Evolutionary conservation across 345 rosid species (phyloP).

Genomic region (Melastoma malabathricum): DNA sequence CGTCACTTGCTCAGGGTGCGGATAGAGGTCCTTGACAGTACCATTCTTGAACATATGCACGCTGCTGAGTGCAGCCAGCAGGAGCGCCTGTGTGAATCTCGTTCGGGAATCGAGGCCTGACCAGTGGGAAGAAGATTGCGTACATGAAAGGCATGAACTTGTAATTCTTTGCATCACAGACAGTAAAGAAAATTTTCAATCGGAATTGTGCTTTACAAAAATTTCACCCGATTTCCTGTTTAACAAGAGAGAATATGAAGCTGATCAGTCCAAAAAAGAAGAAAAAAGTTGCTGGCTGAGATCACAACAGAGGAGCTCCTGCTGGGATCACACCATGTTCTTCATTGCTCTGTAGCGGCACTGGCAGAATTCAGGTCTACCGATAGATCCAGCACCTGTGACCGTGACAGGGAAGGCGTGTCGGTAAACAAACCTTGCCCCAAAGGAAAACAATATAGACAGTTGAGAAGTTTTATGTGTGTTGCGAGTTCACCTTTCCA

Average conservation of each 20-base stretch:
- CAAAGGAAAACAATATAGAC: background rate
- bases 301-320: too few relatives aligned
- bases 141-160: too few relatives aligned
- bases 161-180: too few relatives aligned
- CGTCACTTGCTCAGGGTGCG: too few relatives aligned
- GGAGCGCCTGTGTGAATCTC: too few relatives aligned
- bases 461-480: background rate
- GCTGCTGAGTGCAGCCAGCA: too few relatives aligned
- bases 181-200: background rate
- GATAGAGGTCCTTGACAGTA: too few relatives aligned
- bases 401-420: constrained; percentile 2
- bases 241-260: background rate
- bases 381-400: constrained; percentile 58
- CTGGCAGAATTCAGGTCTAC: constrained; percentile 82
- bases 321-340: background rate
- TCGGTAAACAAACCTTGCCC: too few relatives aligned
- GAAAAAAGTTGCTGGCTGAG: background rate
- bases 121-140: too few relatives aligned
- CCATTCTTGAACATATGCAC: too few relatives aligned
- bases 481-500: constrained; percentile 48
- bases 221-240: too few relatives aligned
- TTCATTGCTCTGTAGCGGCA: constrained; percentile 31
- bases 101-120: too few relatives aligned
- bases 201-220: background rate
- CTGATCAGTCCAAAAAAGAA: background rate